Base-by-base conservation (phyloP, 2,329 filamentous ascomycete species). In the Calycina marina region DNA sequence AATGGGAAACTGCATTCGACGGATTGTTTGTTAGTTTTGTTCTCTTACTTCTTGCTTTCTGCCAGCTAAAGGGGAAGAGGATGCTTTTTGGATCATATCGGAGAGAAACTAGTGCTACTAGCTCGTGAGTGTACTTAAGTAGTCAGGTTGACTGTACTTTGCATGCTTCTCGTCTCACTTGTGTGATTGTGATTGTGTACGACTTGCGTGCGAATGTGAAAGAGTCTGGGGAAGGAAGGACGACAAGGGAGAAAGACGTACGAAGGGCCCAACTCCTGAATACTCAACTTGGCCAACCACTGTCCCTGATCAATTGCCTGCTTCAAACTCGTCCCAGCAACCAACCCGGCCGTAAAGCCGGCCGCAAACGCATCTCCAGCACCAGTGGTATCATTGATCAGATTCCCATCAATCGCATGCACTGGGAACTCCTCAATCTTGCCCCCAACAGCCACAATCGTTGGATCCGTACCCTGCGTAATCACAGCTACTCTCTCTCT, bases 291-390 rank as follows among this genome's bases (percentile, higher is more conserved):
- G 30, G 90, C 90, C 45, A 98, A 72, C 90, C 90, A 98, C 62
- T 94, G 86, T 43, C 90, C 90, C 70, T 90, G 82, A 57, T 94
- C 81, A 47, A 98, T 69, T 51, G 70, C 70, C 45, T 76, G 72
- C 49, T 80, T 76, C 31, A 98, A 67, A 34, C 72, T 56, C 65
- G 90, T 82, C 58, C 80, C 84, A 59, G 88, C 68, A 40, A 93
- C 77, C 42, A 96, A 66, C 53, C 86, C 90, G 32, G 90, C 90
- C 35, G 83, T 67, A 61, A 98, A 85, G 42, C 90, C 90, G 53
- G 85, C 90, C 37, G 90, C 88, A 52, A 98, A 98, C 32, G 90
- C 88, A 56, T 98, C 90, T 56, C 85, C 90, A 40, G 90, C 90
- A 55, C 90, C 90, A 55, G 88, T 96, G 58, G 88, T 96, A 62